These are phyloP conservation scores for Globisporangium polare DNA, from an alignment of 352 stramenopile genomes.

Conservation along the genomic window DNA sequence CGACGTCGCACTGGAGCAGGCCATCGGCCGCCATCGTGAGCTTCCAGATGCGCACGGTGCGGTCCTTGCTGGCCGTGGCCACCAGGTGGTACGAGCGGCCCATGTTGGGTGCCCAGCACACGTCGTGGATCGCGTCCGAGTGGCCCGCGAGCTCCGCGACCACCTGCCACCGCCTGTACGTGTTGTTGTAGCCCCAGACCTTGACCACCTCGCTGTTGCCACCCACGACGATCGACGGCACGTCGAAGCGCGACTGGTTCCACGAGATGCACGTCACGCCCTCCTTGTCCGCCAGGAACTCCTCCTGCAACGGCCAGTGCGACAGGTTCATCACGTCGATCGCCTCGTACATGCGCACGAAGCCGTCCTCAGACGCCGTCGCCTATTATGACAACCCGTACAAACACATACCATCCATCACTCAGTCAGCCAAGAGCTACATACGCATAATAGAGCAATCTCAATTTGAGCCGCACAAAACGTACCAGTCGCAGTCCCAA, in stretches of 20 bases:
- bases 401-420: not conserved
- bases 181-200: conserved; percentile 91
- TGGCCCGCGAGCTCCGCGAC: conserved; percentile 83
- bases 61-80: conserved; percentile 91
- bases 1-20: conserved; percentile 59
- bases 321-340: conserved; percentile 95
- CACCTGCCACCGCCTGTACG: conserved; percentile 82
- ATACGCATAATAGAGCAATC: not conserved
- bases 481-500: conserved; percentile 87
- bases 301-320: conserved; percentile 91
- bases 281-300: conserved; percentile 80
- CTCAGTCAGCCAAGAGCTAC: not conserved
- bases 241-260: conserved; percentile 94
- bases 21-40: conserved; percentile 70
- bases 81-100: conserved; percentile 92
- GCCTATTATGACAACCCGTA: conserved; percentile 41
- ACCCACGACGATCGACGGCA: conserved; percentile 93
- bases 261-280: conserved; percentile 92
- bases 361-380: conserved; percentile 92
- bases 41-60: conserved; percentile 84
- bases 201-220: conserved; percentile 86
- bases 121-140: conserved; percentile 90
- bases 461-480: not conserved
- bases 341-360: conserved; percentile 94
- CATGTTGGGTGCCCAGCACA: conserved; percentile 96